Base-by-base conservation (phyloP, 2,329 filamentous ascomycete species). In the Cordyceps militaris region DNA sequence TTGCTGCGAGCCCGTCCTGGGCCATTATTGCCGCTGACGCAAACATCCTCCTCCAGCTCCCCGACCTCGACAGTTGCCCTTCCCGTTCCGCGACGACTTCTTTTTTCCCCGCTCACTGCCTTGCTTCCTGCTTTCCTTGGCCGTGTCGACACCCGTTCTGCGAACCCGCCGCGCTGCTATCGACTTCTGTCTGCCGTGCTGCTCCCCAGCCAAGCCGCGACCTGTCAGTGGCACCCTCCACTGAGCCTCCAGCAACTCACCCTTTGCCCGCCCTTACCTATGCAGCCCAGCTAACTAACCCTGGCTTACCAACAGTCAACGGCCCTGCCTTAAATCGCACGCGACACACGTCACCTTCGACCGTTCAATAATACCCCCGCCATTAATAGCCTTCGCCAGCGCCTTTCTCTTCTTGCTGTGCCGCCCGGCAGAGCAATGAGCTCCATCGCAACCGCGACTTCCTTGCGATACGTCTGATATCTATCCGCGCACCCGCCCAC, bases 41-140 rank as follows among this genome's bases (percentile, higher is more conserved):
- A 56, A 23, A 56, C 34, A 50, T 46, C 54, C 54, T 56, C 54
- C 46, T 56, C 26, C 54, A 56, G 38, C 38, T 42, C 38, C 38
- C n/a, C 38, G n/a, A n/a, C 38, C 19, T 21, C 38, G 38, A 42
- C 38, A n/a, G n/a, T n/a, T 42, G 19, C n/a, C 38, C 10, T 42
- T 42, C 8, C 38, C 38, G 38, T 11, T 42, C n/a, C 34, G 16
- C 14, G 14, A 16, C 16, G 14, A 38, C 34, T 38, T 38, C 14
- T 38, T 38, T 38, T 38, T 14, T 36, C 34, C 14, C 34, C 34
- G 34, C 34, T 38, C 34, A 38, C 38, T 16, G n/a, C 38, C 38
- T 42, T 16, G 2, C 38, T 8, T 30, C 49, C 49, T 26, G 2
- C 8, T 10, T 38, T n/a, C 19, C 24, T 10, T 16, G 23, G 14